These are phyloP conservation scores for Sonneratia alba DNA, from an alignment of 345 rosid genomes.

Conservation along the genomic window DNA sequence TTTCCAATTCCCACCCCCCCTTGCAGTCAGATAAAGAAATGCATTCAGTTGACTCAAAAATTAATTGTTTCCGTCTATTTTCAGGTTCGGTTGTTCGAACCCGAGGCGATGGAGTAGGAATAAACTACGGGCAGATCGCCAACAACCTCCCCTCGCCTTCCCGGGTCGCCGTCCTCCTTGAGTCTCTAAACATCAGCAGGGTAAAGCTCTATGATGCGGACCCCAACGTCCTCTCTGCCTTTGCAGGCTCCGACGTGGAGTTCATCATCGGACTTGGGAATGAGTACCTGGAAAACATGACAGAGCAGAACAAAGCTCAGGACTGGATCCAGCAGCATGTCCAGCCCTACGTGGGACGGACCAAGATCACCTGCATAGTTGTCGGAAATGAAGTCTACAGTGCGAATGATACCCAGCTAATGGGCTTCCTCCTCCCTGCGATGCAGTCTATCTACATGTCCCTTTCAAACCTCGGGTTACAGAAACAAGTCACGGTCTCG, in stretches of 20 bases:
- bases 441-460: conserved; percentile 46
- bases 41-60: background rate
- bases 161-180: conserved; percentile 41
- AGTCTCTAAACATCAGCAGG: conserved; percentile 53
- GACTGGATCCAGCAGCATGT: conserved; percentile 58
- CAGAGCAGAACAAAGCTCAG: conserved; percentile 48
- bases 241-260: conserved; percentile 55
- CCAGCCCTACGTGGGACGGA: conserved; percentile 42
- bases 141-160: conserved; percentile 73
- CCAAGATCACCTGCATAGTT: conserved; percentile 47
- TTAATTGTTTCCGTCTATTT: background rate
- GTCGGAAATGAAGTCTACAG: conserved; percentile 77
- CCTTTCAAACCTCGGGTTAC: conserved; percentile 48
- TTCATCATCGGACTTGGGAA: conserved; percentile 67
- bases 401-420: conserved; percentile 27
- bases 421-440: conserved; percentile 51
- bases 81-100: conserved; percentile 18
- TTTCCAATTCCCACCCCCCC: too few relatives aligned
- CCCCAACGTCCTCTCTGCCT: conserved; percentile 61
- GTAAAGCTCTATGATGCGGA: conserved; percentile 76
- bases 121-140: conserved; percentile 86
- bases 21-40: background rate
- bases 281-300: conserved; percentile 43
- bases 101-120: conserved; percentile 43
- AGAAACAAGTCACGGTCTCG: conserved; percentile 50